A percentile compares a stretch with the other conserved stretches of the same genome.
phyloP scores from a whole-genome alignment of 2,329 filamentous ascomycete species.

The Bipolaris cookei region DNA sequence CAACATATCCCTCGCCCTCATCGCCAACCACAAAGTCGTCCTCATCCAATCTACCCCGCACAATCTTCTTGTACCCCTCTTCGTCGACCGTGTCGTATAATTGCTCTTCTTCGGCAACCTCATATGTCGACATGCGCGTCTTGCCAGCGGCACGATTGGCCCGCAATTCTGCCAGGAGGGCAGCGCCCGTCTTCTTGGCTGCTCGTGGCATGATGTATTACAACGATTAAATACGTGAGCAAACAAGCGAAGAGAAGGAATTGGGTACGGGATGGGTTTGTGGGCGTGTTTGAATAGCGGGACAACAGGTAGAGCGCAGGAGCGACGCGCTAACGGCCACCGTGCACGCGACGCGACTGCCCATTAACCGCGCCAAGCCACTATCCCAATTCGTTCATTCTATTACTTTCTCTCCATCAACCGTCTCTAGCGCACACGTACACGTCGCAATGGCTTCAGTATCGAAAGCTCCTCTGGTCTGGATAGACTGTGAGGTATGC shows the following conservation, averaged over 20 bases:
- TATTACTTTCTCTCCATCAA: constrained; percentile 9
- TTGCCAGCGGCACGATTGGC: constrained; percentile 88
- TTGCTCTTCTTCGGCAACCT: constrained; percentile 81
- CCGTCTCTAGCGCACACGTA: constrained; percentile 8
- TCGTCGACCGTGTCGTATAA: constrained; percentile 98
- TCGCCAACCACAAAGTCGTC: constrained; percentile 99
- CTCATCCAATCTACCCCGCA: constrained; percentile 83
- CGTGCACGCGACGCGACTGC: constrained; percentile 31
- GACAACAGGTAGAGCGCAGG: constrained; percentile 22
- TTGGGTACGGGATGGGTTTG: constrained; percentile 21
- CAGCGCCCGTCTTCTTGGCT: constrained; percentile 30
- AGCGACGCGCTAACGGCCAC: constrained; percentile 25
- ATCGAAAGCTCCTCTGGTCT: constrained; percentile 74
- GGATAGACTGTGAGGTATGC: constrained; percentile 78
- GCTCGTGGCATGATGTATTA: constrained; percentile 46
- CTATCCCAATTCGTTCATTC: constrained; percentile 13
- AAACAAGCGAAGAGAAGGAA: constrained; percentile 24
- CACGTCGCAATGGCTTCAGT: constrained; percentile 53
- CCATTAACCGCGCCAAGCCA: constrained; percentile 16
- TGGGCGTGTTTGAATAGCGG: constrained; percentile 32
- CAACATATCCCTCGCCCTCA: constrained; percentile 94
- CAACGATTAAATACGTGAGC: constrained; percentile 15
- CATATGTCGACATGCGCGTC: constrained; percentile 85
- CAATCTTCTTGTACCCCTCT: constrained; percentile 95
- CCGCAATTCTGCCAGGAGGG: constrained; percentile 72